Evolutionary conservation across 2,329 filamentous ascomycete genomes (phyloP).

Genomic region (Xylariomycetidae sp.): DNA sequence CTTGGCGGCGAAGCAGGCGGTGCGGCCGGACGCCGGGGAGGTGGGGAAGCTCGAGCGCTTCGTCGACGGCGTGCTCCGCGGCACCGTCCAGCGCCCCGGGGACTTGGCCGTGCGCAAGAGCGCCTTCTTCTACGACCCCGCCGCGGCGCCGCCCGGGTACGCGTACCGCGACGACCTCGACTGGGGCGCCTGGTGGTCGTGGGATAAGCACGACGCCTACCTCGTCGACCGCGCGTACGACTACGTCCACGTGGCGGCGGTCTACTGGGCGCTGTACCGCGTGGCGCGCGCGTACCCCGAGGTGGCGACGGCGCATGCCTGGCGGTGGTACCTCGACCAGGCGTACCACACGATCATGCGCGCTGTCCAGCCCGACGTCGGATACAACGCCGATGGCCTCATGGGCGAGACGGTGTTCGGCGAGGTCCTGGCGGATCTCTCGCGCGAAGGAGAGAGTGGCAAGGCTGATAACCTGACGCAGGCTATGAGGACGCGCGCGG

Average conservation of each 20-base stretch:
- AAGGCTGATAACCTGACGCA: conserved; percentile 35
- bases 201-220: conserved; percentile 41
- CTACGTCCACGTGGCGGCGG: conserved; percentile 50
- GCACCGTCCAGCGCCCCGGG: conserved; percentile 38
- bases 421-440: conserved; percentile 44
- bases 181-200: conserved; percentile 46
- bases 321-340: conserved; percentile 50
- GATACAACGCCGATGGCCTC: conserved; percentile 41
- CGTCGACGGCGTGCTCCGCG: conserved; percentile 43
- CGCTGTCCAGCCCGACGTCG: conserved; percentile 31
- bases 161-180: conserved; percentile 36
- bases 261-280: conserved; percentile 54
- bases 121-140: conserved; percentile 50
- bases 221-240: conserved; percentile 48
- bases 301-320: conserved; percentile 33
- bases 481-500: conserved; percentile 43
- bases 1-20: conserved; percentile 47
- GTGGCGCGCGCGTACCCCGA: conserved; percentile 43
- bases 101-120: conserved; percentile 47
- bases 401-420: conserved; percentile 57
- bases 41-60: conserved; percentile 49
- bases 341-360: conserved; percentile 45
- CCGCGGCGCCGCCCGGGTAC: conserved; percentile 34
- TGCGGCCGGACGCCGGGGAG: conserved; percentile 43
- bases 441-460: conserved; percentile 36